Evolutionary conservation across 2,329 filamentous ascomycete species (phyloP).

Genomic region (Knufia fluminis): DNA sequence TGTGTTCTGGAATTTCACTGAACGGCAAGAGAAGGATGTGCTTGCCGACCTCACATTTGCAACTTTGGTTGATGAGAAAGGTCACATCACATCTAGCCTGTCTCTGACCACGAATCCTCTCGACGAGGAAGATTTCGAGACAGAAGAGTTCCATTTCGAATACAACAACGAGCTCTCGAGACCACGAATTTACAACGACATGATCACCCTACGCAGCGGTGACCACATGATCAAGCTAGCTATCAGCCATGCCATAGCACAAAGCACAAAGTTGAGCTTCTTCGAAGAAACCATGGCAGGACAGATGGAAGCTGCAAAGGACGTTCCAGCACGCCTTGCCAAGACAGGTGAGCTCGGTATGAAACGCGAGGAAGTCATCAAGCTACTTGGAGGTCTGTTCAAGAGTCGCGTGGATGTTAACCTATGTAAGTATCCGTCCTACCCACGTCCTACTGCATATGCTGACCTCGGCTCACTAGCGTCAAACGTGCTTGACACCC

Average conservation of each 20-base stretch:
- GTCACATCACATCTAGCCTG: conserved; percentile 30
- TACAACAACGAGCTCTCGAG: conserved; percentile 80
- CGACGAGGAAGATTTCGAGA: conserved; percentile 87
- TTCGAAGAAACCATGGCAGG: conserved; percentile 94
- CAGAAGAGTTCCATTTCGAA: conserved; percentile 96
- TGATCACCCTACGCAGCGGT: conserved; percentile 89
- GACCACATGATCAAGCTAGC: conserved; percentile 77
- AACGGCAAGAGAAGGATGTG: conserved; percentile 91
- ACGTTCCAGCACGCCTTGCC: conserved; percentile 81
- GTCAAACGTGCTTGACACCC: conserved; percentile 90
- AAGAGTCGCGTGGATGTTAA: conserved; percentile 95
- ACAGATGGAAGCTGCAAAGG: conserved; percentile 86
- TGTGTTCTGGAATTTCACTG: conserved; percentile 98
- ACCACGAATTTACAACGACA: conserved; percentile 94
- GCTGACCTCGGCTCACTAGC: conserved; percentile 42
- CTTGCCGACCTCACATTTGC: conserved; percentile 84
- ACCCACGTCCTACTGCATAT: background rate
- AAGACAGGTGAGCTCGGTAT: conserved; percentile 85
- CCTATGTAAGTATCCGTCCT: conserved; percentile 59
- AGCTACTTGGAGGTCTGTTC: conserved; percentile 81
- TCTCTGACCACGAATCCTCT: conserved; percentile 70
- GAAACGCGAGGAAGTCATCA: conserved; percentile 84
- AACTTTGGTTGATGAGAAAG: conserved; percentile 26
- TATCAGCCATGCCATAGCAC: conserved; percentile 81
- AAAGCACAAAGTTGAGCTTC: conserved; percentile 91